These are phyloP conservation scores for Curvularia sp. DNA, from an alignment of 2,329 filamentous ascomycete genomes.

Conservation along the genomic window DNA sequence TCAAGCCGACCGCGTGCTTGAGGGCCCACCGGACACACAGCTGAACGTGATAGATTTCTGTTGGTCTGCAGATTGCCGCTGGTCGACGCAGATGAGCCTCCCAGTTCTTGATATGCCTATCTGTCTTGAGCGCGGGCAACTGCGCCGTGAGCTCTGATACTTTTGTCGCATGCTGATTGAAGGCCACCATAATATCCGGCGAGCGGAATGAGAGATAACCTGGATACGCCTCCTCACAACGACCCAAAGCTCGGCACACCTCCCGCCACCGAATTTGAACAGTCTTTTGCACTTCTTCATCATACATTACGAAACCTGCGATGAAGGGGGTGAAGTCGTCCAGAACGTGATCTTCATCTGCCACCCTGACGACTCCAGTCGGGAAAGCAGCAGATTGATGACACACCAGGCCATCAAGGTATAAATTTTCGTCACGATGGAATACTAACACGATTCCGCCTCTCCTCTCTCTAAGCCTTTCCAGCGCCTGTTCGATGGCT, in stretches of 20 bases:
- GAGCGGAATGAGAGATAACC: constrained; percentile 57
- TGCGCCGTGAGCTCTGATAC: constrained; percentile 55
- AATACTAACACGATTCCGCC: constrained; percentile 62
- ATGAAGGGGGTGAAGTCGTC: constrained; percentile 63
- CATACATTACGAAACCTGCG: constrained; percentile 54
- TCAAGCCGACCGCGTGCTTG: constrained; percentile 55
- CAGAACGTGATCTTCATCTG: constrained; percentile 56
- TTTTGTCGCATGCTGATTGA: constrained; percentile 56
- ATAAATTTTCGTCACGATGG: constrained; percentile 59
- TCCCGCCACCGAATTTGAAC: constrained; percentile 57
- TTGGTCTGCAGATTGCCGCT: constrained; percentile 58
- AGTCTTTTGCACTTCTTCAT: constrained; percentile 41
- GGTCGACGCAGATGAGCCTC: constrained; percentile 58
- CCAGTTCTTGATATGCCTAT: constrained; percentile 58
- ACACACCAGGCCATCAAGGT: constrained; percentile 59
- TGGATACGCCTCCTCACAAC: constrained; percentile 48
- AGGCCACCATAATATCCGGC: constrained; percentile 61
- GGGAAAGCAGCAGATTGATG: constrained; percentile 59
- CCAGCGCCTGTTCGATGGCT: constrained; percentile 58
- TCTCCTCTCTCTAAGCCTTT: constrained; percentile 54
- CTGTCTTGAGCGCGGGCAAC: constrained; percentile 49
- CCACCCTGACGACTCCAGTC: constrained; percentile 54
- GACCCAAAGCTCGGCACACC: constrained; percentile 60
- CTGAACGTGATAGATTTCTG: constrained; percentile 59
- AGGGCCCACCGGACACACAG: constrained; percentile 65